Base-by-base conservation (phyloP, 2,329 filamentous ascomycete genomes). In the Bipolaris sorokiniana region DNA sequence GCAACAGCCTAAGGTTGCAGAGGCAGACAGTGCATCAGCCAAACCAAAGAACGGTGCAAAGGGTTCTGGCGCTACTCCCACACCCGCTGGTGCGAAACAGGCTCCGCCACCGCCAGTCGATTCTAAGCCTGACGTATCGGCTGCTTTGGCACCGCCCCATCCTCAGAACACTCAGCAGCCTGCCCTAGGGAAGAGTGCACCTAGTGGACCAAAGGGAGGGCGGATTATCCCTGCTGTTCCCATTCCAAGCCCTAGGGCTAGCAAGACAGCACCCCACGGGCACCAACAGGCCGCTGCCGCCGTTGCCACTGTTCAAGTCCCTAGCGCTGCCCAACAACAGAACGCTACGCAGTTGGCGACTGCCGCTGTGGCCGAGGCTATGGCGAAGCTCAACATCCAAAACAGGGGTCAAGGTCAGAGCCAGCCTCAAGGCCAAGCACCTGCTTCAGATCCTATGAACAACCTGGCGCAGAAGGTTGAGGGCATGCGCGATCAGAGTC, bases 351-450 rank as follows among this genome's bases (percentile, higher is more conserved):
- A 89, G 71, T 86, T 88, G 37, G 90, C 90, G 1, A 88, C 87
- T 66, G 90, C 89, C 28, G 90, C 90, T 7, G 90, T 92, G n/a
- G 89, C 90, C 50, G 86, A 89, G 38, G 90, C 90, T 1, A 92
- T 92, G 88, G 88, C 90, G 1, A 89, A 90, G 69, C 82, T 93
- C 22, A 77, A 78, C n/a, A 62, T 79, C 23, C 67, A 69, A 49
- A 69, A 66, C 54, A 63, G 58, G 18, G 58, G 62, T 13, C 67
- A 67, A 33, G 64, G 57, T 23, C 59, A 44, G 20, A 52, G 41
- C 31, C 61, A 65, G 47, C 62, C 53, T 20, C 65, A 70, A 5
- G 59, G 40, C 22, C 61, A 65, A 49, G 59, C 64, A 16, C 70
- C 70, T 7, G 62, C 55, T 9, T 71, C 76, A 20, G 57, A 71